Evolutionary conservation across 1,139 yeast species (phyloP).

Genomic region (Sugiyamaella grinbergsii): DNA sequence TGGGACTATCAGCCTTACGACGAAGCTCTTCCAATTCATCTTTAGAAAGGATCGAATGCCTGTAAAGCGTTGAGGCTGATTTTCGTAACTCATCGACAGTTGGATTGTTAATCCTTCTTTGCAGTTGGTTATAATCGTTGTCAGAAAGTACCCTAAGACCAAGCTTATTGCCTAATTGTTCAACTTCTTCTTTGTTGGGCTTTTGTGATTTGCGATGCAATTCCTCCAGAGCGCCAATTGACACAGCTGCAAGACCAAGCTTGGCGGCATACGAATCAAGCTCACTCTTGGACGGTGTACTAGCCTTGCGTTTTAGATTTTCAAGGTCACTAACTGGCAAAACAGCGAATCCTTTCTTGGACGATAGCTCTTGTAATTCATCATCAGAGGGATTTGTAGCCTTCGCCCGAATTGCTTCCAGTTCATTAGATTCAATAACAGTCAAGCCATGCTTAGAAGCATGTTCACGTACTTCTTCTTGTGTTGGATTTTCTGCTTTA

Average conservation of each 20-base stretch:
- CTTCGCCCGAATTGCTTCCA: conserved; percentile 32
- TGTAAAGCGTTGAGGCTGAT: conserved; percentile 29
- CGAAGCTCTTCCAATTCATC: conserved; percentile 33
- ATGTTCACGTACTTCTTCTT: conserved; percentile 23
- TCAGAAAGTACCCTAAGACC: conserved; percentile 32
- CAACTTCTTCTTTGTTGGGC: conserved; percentile 31
- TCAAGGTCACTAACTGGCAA: conserved; percentile 40
- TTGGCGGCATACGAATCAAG: conserved; percentile 31
- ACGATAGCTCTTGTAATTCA: conserved; percentile 25
- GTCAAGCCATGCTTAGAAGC: conserved; percentile 38
- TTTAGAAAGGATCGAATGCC: conserved; percentile 38
- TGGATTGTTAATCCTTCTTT: conserved; percentile 35
- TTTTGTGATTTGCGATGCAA: conserved; percentile 34
- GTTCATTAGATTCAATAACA: conserved; percentile 41
- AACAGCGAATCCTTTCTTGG: conserved; percentile 40
- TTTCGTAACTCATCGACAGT: conserved; percentile 31
- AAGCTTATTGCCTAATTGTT: conserved; percentile 33
- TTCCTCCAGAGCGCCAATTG: conserved; percentile 34
- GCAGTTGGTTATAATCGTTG: conserved; percentile 26
- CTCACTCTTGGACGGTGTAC: conserved; percentile 34
- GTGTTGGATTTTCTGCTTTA: conserved; percentile 25
- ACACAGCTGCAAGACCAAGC: conserved; percentile 34
- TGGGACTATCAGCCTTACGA: conserved; percentile 32
- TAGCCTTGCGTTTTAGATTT: conserved; percentile 31
- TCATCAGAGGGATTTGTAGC: conserved; percentile 29